Evolutionary conservation across 768 basidiomycete species (phyloP), one percentile per base, ranked within the genome.

Genomic region (Pleurotus ostreatus): DNA sequence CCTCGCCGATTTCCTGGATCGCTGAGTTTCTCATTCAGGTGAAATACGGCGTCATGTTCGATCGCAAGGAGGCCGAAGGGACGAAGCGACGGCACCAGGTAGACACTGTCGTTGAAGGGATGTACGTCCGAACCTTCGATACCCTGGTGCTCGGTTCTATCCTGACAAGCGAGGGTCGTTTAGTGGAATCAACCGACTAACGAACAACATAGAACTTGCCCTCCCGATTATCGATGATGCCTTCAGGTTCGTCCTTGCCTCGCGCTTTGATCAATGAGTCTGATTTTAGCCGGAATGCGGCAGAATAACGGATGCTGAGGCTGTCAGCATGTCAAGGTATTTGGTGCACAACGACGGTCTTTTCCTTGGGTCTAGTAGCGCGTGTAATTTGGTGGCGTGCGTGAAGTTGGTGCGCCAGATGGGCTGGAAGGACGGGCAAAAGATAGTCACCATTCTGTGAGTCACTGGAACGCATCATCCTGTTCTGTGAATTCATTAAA

Each of bases 351-450:
- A 91, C 55, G 96, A 98, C 61, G 97, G 97, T 0, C 75, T 99
- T 23, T 98, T 95, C 73, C 77, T 98, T 25, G 97, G 97, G 12
- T 98, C 95, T 0, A 96, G 93, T 58, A 95, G 92, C 63, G 96
- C 97, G 0, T 95, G 94, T 67, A 99, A 98, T 66, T 78, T 99
- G 39, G 83, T 97, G n/a, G 91, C 96, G 1, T 93, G 91, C 62
- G 80, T 97, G 46, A 87, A 89, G 63, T 74, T 95, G 13, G 85
- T 81, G 2, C 85, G 84, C 62, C 81, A 82, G 65, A 77, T 83
- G 76, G 80, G 82, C 11, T 88, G 85, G 85, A 74, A 74, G 25
- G 78, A 79, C 4, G 86, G 90, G 3, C 80, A 89, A 65, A 81
- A 76, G 6, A 71, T 98, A 20, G 92, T 93, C 22, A 99, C 96